Percentiles rank a stretch among this genome's conserved stretches.
phyloP scores from a whole-genome alignment of 306 rosid genomes.

The Vigna mungo region DNA sequence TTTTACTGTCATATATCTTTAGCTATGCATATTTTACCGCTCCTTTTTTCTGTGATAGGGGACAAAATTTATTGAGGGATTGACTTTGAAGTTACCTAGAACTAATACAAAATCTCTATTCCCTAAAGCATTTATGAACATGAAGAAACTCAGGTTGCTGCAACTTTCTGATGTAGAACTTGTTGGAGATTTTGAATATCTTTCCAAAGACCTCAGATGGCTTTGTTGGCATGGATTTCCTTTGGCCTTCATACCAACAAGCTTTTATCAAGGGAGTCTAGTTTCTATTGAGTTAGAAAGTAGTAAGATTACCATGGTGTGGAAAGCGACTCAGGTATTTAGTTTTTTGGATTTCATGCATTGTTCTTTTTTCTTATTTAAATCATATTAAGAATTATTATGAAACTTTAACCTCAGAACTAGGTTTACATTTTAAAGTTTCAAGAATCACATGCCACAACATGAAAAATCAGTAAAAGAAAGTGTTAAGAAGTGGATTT shows the following conservation, averaged over 20 bases:
- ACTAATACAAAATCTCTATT: neutral
- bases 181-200: slow-evolving; percentile 43
- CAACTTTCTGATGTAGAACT: slow-evolving; percentile 36
- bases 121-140: slow-evolving; percentile 34
- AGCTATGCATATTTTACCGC: neutral
- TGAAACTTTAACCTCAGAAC: too few species aligned
- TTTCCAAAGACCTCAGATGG: slow-evolving; percentile 39
- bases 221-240: slow-evolving; percentile 42
- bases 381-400: too few species aligned
- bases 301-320: neutral
- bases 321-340: slow-evolving; percentile 44
- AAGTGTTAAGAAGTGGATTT: too few species aligned
- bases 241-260: slow-evolving; percentile 6
- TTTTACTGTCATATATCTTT: neutral
- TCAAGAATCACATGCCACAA: too few species aligned
- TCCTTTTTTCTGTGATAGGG: slow-evolving; percentile 31
- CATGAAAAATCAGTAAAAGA: too few species aligned
- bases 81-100: slow-evolving; percentile 32
- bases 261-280: slow-evolving; percentile 23
- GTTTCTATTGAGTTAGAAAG: slow-evolving; percentile 40
- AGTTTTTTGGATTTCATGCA: neutral
- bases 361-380: too few species aligned
- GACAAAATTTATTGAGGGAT: slow-evolving; percentile 39
- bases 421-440: too few species aligned
- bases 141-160: slow-evolving; percentile 47